Evolutionary conservation across 441 rosid species (phyloP), one percentile per base, ranked within the genome.

Genomic region (Populus hybrid): DNA sequence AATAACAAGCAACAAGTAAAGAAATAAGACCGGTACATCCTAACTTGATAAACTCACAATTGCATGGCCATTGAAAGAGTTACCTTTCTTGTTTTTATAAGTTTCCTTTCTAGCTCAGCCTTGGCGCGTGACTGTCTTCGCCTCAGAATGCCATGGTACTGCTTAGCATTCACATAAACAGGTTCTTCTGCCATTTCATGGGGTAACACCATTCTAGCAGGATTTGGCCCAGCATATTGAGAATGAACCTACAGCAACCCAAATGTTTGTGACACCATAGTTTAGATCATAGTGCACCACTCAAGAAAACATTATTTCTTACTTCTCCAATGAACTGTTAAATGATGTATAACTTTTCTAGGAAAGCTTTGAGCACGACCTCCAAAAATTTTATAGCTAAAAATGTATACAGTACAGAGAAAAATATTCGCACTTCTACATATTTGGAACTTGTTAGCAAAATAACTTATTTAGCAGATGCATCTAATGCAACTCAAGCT

Each of bases 101-200:
- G 85, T 89, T 89, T 94, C 86, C 40, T 92, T 76, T 90, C 90
- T 70, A 90, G 81, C 89, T 92, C 97, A 4, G 95, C 97, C 81
- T 90, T 92, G 21, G 97, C 97, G 21, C 97, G 94, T 35, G 92
- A 94, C 82, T 88, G 93, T 82, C 95, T 88, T 83, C 95, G 87
- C 85, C 94, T 91, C 84, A 92, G 70, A 80, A 94, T 94, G 30
- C 94, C 97, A 80, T 85, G 94, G 85, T 86, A 92, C 79, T 92
- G 97, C 83, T 91, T 91, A 69, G 95, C 97, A 84, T 94, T 94
- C 80, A 94, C 98, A 75, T 88, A 94, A 76, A 94, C 95, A 16
- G 98, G 97, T 68, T 92, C 95, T 81, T 91, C 92, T 57, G 95
- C 81, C 87, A 89, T 80, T 81, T 94, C 97, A 28, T 85, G 89